Percentiles rank a stretch among this genome's conserved stretches.
Conservation (phyloP, 768 basidiomycete species). For the Mycena belliarum region DNA sequence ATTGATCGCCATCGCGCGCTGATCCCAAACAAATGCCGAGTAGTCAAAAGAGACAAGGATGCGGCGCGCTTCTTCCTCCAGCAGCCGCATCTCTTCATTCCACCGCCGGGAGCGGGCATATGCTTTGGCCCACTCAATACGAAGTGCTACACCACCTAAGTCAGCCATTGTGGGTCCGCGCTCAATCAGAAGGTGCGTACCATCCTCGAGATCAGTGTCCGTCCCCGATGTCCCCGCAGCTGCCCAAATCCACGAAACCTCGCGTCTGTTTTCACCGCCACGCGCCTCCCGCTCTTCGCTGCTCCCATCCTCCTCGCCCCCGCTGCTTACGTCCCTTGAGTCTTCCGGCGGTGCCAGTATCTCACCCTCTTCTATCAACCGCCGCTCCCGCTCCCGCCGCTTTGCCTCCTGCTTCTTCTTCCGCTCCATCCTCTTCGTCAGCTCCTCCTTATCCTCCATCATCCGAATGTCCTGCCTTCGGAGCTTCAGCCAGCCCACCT, state of each 20-base stretch:
- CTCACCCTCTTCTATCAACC: not conserved
- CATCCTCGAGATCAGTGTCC: not conserved
- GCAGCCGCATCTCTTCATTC: constrained; percentile 9
- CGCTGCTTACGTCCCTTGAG: not conserved
- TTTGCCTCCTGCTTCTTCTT: not conserved
- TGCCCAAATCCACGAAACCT: constrained; percentile 4
- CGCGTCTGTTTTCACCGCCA: not conserved
- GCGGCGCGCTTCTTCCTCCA: constrained; percentile 5
- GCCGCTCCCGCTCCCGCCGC: not conserved
- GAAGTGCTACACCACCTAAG: not conserved
- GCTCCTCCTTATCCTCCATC: constrained; percentile 5
- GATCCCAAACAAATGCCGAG: constrained; percentile 6
- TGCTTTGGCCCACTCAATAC: constrained; percentile 16
- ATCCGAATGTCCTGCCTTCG: not conserved
- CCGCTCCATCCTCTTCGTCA: not conserved
- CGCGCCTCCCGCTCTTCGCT: not conserved
- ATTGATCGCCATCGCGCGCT: not conserved
- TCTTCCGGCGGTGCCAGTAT: not conserved
- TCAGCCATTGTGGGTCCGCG: no score
- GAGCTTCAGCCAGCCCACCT: not conserved
- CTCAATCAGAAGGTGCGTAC: not conserved
- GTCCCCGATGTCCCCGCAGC: not conserved
- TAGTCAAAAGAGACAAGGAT: constrained; percentile 3
- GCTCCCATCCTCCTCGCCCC: not conserved
- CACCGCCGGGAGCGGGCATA: not conserved